phyloP scores from a whole-genome alignment of 495 filamentous ascomycete genomes.

The Penicillium pancosmium region DNA sequence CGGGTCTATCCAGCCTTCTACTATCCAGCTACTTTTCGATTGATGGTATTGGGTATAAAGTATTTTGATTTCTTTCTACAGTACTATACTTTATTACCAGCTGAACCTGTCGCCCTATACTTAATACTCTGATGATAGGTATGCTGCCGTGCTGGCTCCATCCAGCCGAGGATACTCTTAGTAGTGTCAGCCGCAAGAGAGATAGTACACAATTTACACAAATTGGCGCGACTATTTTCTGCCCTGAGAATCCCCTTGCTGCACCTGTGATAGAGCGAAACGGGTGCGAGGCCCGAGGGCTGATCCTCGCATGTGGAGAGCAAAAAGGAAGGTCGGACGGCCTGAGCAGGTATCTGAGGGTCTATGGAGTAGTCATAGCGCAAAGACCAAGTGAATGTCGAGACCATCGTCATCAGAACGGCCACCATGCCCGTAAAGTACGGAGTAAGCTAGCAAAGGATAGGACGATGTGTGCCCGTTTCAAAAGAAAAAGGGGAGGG shows the following conservation, averaged over 20 bases:
- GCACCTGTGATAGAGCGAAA: constrained; percentile 25
- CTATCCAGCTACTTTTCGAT: neutral
- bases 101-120: neutral
- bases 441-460: neutral
- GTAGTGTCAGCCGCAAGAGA: too few relatives aligned
- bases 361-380: constrained; percentile 2
- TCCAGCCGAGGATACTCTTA: too few relatives aligned
- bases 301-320: constrained; percentile 18
- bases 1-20: constrained; percentile 16
- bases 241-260: constrained; percentile 17
- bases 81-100: neutral
- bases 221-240: constrained; percentile 3
- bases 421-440: neutral
- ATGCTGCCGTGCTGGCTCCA: too few relatives aligned
- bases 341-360: constrained; percentile 6
- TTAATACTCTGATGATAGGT: neutral
- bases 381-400: constrained; percentile 1
- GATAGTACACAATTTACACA: neutral
- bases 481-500: constrained; percentile 13
- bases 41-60: neutral
- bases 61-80: neutral
- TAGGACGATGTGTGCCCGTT: constrained; percentile 5
- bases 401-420: neutral
- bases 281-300: constrained; percentile 27
- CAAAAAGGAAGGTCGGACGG: constrained; percentile 9